Percentiles rank a stretch among this genome's conserved stretches.
Conservation (phyloP, 306 rosid genomes). For the Fragaria nilgerrensis region DNA sequence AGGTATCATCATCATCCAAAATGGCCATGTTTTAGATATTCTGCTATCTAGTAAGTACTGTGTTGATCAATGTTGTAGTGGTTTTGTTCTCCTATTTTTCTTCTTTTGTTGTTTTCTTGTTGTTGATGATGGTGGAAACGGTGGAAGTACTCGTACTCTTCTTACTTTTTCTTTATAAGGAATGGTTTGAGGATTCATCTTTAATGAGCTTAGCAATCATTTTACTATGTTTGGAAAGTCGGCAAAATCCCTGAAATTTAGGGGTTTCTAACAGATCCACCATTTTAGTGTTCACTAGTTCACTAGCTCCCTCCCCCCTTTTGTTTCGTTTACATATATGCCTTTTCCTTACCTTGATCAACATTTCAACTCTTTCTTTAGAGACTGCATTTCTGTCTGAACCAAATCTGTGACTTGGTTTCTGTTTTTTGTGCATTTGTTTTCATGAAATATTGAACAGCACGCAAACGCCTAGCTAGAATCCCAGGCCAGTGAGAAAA, state of each 20-base stretch:
- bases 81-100: background rate
- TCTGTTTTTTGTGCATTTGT: background rate
- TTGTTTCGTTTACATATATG: background rate
- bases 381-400: background rate
- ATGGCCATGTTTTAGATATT: conserved; percentile 12
- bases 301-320: background rate
- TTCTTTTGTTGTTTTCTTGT: conserved; percentile 19
- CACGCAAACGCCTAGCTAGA: background rate
- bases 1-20: background rate
- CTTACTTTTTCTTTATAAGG: conserved; percentile 8
- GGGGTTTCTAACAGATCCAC: background rate
- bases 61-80: background rate
- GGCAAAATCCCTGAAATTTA: conserved; percentile 8
- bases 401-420: background rate
- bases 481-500: background rate
- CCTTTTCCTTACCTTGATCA: background rate
- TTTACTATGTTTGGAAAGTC: conserved; percentile 1
- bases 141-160: conserved; percentile 2
- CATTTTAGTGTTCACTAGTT: background rate
- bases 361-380: background rate
- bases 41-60: background rate
- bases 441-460: conserved; percentile 15
- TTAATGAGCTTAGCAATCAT: background rate
- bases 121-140: conserved; percentile 14
- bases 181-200: conserved; percentile 36